Base-by-base conservation (phyloP, 768 basidiomycete genomes). In the Pleurotus salmoneostramineus region DNA sequence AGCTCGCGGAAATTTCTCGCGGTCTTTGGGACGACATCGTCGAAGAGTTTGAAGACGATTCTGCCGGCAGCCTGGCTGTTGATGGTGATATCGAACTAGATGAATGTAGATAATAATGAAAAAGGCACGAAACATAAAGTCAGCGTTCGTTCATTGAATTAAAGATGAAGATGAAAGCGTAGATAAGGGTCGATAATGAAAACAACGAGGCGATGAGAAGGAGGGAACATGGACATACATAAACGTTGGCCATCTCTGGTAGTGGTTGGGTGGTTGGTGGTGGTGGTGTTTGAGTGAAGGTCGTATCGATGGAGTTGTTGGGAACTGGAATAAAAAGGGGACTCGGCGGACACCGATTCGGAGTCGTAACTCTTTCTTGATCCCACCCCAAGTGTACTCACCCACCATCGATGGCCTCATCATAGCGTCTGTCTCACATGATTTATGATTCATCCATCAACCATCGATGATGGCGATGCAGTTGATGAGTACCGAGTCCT, bases 11-110 rank as follows among this genome's bases (percentile, higher is more conserved):
- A 95, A 77, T 94, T 93, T 50, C 72, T 73, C 2, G 89, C 71
- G 8, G 93, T 95, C 71, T 81, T 83, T 56, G 94, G 94, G n/a
- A 92, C 91, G 14, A 82, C 77, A 56, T 87, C 82, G 71, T 94
- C 91, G 72, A 81, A 93, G 44, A 95, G 82, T 71, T 89, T 85
- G 83, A 95, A 92, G 31, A 87, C 79, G 62, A 95, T 83, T 46
- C 88, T 84, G 21, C 90, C 91, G 0, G 81, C 74, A 3, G 84
- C 81, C 48, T 78, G 67, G 12, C 72, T 71, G 69, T 83, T 78
- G 68, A 94, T 87, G 1, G 77, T 71, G 58, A 90, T 66, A 56
- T 89, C 82, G 61, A 89, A 89, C 88, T 88, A 37, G 45, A 32
- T 33, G 7, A 2, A 32, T 10, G 56, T 5, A 31, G 56, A 12